Base-by-base conservation (phyloP, 345 rosid species). In the Lenwebbia sp. region DNA sequence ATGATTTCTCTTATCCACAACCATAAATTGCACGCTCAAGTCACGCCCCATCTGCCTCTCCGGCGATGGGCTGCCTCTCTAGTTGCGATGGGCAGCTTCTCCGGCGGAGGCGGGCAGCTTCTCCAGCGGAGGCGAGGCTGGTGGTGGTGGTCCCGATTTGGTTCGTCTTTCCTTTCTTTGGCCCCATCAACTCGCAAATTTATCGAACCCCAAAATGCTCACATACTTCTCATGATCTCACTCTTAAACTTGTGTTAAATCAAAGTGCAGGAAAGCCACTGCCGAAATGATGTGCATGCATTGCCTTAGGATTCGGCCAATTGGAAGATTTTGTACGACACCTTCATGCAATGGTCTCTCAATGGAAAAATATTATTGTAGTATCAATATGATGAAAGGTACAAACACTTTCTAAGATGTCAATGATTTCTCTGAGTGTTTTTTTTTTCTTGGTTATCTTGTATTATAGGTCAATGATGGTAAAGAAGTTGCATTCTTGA, bases 311-410 rank as follows among this genome's bases (percentile, higher is more conserved):
- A 87, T 91, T 88, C 94, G 92, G 89, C 86, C 92, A 40, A 92
- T 92, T 85, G 95, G 94, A 44, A 91, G 90, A 62, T 54, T 75
- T 83, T 93, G 97, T 89, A 41, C 58, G 14, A 93, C 94, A n/a
- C 89, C 92, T 84, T 87, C 91, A 9, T 93, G 97, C 90, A 85
- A 88, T 86, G 88, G 92, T 52, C 83, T 92, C 83, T 82, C 88
- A 12, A 94, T 94, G 94, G 95, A 94, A 5, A 92, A 92, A 86
- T 92, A 92, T 82, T 93, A 92, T 82, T 93, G 99, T 92, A 94
- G 85, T 83, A 97, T 96, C 83, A 94, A 98, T 94, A 95, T 88
- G 98, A 95, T 89, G 98, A 96, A 89, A 95, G 97, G 99, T 94
- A 85, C 0, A 0, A 23, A 54, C 14, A 40, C 47, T 40, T 37